Conservation (phyloP, 2,329 filamentous ascomycete genomes). For the Fusarium circinatum region DNA sequence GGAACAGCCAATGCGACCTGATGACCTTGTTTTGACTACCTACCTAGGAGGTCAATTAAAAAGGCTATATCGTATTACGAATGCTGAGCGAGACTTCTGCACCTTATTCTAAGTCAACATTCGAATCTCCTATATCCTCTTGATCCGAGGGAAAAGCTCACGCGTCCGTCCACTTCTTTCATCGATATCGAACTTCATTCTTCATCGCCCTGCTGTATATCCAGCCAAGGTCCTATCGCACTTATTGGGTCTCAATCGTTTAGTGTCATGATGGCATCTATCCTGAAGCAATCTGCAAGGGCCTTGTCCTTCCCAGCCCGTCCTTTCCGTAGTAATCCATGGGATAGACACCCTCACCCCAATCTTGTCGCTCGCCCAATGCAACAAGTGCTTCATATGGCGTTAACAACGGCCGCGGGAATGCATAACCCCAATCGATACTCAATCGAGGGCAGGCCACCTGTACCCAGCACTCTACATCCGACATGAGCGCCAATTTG, state of each 20-base stretch:
- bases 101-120: not conserved
- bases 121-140: not conserved
- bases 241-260: not conserved
- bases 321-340: conserved; percentile 99
- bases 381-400: conserved; percentile 95
- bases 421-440: conserved; percentile 99
- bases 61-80: not conserved
- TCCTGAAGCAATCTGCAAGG: conserved; percentile 46
- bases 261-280: conserved; percentile 9
- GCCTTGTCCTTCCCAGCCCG: conserved; percentile 83
- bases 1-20: conserved; percentile 56
- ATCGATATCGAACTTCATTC: not conserved
- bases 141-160: not conserved
- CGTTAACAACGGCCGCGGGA: conserved; percentile 86
- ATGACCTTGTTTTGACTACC: not conserved
- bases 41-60: not conserved
- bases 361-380: conserved; percentile 81
- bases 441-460: conserved; percentile 96
- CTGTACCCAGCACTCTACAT: conserved; percentile 98
- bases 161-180: not conserved
- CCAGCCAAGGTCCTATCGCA: not conserved
- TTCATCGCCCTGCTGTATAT: not conserved
- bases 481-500: conserved; percentile 90
- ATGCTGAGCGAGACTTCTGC: not conserved
- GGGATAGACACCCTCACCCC: conserved; percentile 82